Percentiles rank a stretch among this genome's conserved stretches.
Conservation (phyloP, 768 basidiomycete genomes). For the Boletus rufocinnamomeus region DNA sequence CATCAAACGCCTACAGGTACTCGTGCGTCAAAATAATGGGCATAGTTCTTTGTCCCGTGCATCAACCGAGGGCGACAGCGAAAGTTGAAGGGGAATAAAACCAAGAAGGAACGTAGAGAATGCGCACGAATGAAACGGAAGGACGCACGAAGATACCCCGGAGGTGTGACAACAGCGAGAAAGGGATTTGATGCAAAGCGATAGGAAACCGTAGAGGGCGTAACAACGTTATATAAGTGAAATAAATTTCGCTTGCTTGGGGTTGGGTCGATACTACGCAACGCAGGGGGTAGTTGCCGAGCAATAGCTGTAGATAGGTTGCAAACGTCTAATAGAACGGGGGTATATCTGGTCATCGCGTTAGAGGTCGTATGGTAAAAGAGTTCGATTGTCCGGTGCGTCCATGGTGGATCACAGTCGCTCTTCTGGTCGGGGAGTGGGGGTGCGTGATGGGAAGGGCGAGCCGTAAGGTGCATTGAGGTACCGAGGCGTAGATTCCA, state of each 20-base stretch:
- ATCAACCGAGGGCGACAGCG: conserved; percentile 9
- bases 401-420: conserved; percentile 27
- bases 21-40: conserved; percentile 21
- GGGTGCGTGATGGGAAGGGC: conserved; percentile 50
- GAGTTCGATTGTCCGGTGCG: conserved; percentile 20
- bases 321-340: conserved; percentile 36
- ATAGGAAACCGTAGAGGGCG: conserved; percentile 27
- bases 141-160: conserved; percentile 24
- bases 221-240: conserved; percentile 38
- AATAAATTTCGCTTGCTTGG: conserved; percentile 37
- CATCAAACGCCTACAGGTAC: conserved; percentile 19
- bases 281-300: conserved; percentile 27
- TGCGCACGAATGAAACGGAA: conserved; percentile 16
- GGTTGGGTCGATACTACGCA: conserved; percentile 25
- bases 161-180: conserved; percentile 20
- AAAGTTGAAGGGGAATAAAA: conserved; percentile 18
- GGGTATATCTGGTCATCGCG: conserved; percentile 37
- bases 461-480: conserved; percentile 53
- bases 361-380: conserved; percentile 38
- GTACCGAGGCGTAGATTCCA: conserved; percentile 45
- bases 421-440: conserved; percentile 44
- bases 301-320: conserved; percentile 37
- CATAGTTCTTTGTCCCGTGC: conserved; percentile 19
- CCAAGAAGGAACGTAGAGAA: conserved; percentile 28
- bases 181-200: conserved; percentile 26